Percentiles rank a stretch among this genome's conserved stretches.
These are phyloP conservation scores for Mycena kentingensis DNA, from an alignment of 768 basidiomycete genomes.

Conservation along the genomic window DNA sequence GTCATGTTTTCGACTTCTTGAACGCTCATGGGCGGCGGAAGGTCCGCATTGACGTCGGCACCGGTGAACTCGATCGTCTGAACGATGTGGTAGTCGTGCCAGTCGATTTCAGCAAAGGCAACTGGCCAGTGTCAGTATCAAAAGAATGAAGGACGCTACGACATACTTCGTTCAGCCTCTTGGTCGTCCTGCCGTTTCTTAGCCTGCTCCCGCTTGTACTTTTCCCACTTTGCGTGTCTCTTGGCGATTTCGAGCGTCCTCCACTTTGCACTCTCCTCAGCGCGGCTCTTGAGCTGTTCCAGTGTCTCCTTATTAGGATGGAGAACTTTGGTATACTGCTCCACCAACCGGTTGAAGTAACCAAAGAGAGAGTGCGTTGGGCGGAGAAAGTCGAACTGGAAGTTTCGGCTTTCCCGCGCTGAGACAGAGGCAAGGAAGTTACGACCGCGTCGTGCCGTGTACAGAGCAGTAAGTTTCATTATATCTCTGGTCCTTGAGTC, in stretches of 20 bases:
- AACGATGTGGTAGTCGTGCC: conserved; percentile 99
- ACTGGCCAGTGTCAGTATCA: conserved; percentile 41
- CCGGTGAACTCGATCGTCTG: conserved; percentile 97
- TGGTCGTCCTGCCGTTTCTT: conserved; percentile 88
- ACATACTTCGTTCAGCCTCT: conserved; percentile 85
- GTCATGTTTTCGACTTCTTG: conserved; percentile 97
- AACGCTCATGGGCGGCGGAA: conserved; percentile 96
- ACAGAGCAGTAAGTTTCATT: conserved; percentile 94
- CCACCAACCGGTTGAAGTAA: conserved; percentile 96
- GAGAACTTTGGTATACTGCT: conserved; percentile 91
- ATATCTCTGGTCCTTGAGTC: conserved; percentile 69
- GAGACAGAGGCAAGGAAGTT: conserved; percentile 85
- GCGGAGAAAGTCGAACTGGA: conserved; percentile 96
- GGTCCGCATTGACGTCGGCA: conserved; percentile 85
- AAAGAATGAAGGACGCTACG: conserved; percentile 37
- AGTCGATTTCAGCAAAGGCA: conserved; percentile 97
- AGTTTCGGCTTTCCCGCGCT: conserved; percentile 88
- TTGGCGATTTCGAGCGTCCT: conserved; percentile 73
- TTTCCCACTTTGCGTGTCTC: conserved; percentile 88
- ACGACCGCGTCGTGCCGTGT: conserved; percentile 89
- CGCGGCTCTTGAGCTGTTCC: conserved; percentile 65
- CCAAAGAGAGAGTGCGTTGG: conserved; percentile 95
- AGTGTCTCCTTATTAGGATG: conserved; percentile 78
- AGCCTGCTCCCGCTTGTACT: conserved; percentile 77
- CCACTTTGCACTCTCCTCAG: conserved; percentile 71